A percentile compares a stretch with the other conserved stretches of the same genome.
Conservation (phyloP, 768 basidiomycete genomes). For the Nidularia sp. region DNA sequence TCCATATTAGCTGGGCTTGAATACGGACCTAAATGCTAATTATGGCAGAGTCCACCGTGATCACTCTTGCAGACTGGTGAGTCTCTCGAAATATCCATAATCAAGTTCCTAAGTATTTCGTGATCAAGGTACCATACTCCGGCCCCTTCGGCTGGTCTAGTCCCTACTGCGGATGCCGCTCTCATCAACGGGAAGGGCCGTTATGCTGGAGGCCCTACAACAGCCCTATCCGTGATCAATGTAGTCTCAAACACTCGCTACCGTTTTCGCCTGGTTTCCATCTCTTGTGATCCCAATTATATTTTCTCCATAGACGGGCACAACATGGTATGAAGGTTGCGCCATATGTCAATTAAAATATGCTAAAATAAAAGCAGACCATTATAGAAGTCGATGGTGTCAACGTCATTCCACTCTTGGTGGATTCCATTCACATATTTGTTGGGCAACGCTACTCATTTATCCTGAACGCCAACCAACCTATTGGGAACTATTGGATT, state of each 20-base stretch:
- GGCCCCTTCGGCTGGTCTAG: not conserved
- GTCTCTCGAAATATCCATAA: not conserved
- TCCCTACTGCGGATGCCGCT: not conserved
- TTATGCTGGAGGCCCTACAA: not conserved
- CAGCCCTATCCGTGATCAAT: not conserved
- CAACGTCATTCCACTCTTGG: constrained; percentile 35
- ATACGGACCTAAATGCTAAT: not conserved
- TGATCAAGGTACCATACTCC: not conserved
- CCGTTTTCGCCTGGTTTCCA: not conserved
- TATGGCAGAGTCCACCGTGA: constrained; percentile 28
- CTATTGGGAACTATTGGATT: constrained; percentile 50
- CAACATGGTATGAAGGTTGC: too few relatives aligned
- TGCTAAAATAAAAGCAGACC: constrained; percentile 14
- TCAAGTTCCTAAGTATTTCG: not conserved
- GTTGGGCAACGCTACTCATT: constrained; percentile 25
- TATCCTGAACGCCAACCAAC: constrained; percentile 40
- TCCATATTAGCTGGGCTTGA: not conserved
- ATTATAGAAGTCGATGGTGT: constrained; percentile 51
- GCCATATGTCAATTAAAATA: too few relatives aligned
- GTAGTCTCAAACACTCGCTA: not conserved
- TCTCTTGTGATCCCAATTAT: not conserved
- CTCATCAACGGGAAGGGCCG: constrained; percentile 1
- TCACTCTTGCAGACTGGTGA: constrained; percentile 36
- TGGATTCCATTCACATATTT: constrained; percentile 40
- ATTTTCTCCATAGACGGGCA: constrained; percentile 1